phyloP scores from a whole-genome alignment of 228 moss, liverwort and hornwort genomes.

The Sphagnum magellanicum region DNA sequence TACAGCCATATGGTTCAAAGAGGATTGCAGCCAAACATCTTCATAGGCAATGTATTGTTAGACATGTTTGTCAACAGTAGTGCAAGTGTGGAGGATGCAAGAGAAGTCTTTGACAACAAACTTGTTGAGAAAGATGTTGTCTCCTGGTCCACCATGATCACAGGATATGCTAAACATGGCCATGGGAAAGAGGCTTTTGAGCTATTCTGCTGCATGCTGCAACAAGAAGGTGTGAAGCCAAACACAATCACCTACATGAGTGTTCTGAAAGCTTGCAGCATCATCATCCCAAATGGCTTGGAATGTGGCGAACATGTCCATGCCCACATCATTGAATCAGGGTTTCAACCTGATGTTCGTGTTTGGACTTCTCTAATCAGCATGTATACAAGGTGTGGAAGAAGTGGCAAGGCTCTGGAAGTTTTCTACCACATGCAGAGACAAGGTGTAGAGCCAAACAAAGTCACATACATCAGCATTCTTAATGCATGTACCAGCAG shows the following conservation, averaged over 20 bases:
- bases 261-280: not conserved
- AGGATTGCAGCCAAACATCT: not conserved
- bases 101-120: slow-evolving; percentile 6
- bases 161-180: slow-evolving; percentile 4
- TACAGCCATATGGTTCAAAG: slow-evolving; percentile 3
- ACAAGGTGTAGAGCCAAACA: not conserved
- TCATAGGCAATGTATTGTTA: slow-evolving; percentile 2
- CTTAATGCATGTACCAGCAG: too few relatives aligned
- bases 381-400: not conserved
- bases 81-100: slow-evolving; percentile 5
- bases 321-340: not conserved
- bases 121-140: slow-evolving; percentile 4
- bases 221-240: slow-evolving; percentile 1
- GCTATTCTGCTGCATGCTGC: not conserved
- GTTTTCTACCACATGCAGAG: slow-evolving; percentile 1
- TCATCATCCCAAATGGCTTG: not conserved
- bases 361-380: slow-evolving; percentile 1
- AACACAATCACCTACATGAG: slow-evolving; percentile 4
- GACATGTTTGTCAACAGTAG: slow-evolving; percentile 3
- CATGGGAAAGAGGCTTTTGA: not conserved
- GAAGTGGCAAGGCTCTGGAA: not conserved
- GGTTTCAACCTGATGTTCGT: not conserved
- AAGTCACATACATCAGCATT: too few relatives aligned
- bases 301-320: not conserved
- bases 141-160: slow-evolving; percentile 6